Conservation (phyloP, 2,329 filamentous ascomycete genomes). For the Penicillium freii region DNA sequence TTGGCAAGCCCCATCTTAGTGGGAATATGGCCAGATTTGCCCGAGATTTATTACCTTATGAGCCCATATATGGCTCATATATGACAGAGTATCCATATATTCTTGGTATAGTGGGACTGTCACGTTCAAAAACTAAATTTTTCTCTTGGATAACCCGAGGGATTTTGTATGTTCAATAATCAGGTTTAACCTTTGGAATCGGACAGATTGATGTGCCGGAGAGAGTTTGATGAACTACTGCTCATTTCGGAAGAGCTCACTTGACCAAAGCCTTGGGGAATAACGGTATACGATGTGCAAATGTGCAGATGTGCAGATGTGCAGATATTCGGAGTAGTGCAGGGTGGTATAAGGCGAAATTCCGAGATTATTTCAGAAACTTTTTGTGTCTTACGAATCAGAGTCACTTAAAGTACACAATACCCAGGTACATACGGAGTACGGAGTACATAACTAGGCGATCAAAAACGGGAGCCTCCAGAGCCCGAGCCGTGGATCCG, state of each 20-base stretch:
- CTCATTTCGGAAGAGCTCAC: background rate
- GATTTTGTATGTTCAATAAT: background rate
- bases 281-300: background rate
- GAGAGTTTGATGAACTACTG: background rate
- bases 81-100: background rate
- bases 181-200: background rate
- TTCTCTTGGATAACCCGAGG: background rate
- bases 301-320: background rate
- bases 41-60: background rate
- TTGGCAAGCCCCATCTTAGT: constrained; percentile 3
- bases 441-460: too few species aligned
- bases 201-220: background rate
- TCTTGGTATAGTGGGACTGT: background rate
- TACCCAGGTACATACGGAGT: too few species aligned
- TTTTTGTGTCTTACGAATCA: background rate
- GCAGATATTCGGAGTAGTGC: background rate
- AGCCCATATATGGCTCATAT: background rate
- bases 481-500: too few species aligned
- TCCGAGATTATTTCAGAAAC: background rate
- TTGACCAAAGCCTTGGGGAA: background rate
- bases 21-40: background rate
- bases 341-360: background rate
- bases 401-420: background rate
- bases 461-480: background rate
- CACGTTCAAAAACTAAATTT: constrained; percentile 6